phyloP scores from a whole-genome alignment of 352 stramenopile genomes.

The Phytophthora megakarya region DNA sequence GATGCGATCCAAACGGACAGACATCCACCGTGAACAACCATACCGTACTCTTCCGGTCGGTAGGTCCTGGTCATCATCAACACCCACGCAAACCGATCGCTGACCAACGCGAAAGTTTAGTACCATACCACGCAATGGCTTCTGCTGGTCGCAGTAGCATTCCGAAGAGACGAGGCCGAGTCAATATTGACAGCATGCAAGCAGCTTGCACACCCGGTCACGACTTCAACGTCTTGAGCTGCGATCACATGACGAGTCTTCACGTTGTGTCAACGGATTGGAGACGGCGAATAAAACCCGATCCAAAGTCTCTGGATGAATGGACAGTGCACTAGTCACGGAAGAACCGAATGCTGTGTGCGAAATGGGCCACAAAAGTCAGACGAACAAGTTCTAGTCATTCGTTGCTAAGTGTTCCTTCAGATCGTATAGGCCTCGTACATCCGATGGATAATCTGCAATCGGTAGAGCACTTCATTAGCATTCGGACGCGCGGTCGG shows the following conservation, averaged over 20 bases:
- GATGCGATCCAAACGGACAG: conserved; percentile 13
- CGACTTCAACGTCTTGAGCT: not conserved
- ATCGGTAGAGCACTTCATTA: conserved; percentile 30
- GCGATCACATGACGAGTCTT: conserved; percentile 13
- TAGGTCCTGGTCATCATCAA: conserved; percentile 8
- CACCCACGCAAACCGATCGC: conserved; percentile 2
- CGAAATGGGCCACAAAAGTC: conserved; percentile 3
- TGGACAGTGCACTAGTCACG: not conserved
- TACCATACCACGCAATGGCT: conserved; percentile 14
- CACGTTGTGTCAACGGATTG: conserved; percentile 18
- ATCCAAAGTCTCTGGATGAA: conserved; percentile 2
- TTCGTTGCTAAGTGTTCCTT: not conserved
- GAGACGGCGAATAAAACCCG: conserved; percentile 8
- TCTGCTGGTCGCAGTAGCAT: conserved; percentile 28
- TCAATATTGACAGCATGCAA: not conserved
- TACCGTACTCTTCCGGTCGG: conserved; percentile 15
- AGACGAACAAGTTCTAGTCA: not conserved
- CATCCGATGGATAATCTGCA: conserved; percentile 27
- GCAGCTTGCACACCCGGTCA: conserved; percentile 6
- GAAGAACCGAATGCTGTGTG: not conserved
- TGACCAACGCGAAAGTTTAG: conserved; percentile 32
- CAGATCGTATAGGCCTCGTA: conserved; percentile 26
- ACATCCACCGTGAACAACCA: conserved; percentile 1
- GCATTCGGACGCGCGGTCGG: conserved; percentile 33
- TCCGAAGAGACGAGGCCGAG: conserved; percentile 26